Conservation (phyloP, 148 eudicot genomes). For the Rheum nobile region DNA sequence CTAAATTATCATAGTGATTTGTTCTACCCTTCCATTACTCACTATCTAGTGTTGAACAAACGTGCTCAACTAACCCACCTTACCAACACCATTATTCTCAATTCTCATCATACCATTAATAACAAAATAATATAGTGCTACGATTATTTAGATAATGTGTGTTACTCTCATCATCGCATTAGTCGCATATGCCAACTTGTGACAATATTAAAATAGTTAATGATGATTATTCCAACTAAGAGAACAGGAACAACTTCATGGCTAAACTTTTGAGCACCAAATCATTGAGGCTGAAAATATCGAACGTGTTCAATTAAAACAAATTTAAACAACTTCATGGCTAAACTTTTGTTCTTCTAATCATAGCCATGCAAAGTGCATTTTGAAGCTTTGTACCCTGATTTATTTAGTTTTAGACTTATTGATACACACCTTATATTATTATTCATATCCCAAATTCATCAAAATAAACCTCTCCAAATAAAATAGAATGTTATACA, state of each 20-base stretch:
- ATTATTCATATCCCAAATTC: too few species aligned
- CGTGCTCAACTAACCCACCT: slow-evolving; percentile 1
- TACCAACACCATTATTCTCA: background rate
- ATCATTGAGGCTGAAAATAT: too few species aligned
- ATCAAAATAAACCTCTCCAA: too few species aligned
- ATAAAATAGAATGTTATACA: too few species aligned
- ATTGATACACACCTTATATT: too few species aligned
- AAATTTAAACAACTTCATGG: too few species aligned
- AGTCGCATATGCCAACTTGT: background rate
- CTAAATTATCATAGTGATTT: background rate
- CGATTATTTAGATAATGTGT: background rate
- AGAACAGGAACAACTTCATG: background rate
- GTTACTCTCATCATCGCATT: background rate
- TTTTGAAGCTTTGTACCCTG: too few species aligned
- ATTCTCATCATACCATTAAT: background rate
- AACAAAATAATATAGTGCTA: background rate
- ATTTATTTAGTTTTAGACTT: too few species aligned
- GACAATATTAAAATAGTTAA: background rate
- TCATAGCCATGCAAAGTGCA: too few species aligned
- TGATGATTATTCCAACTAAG: background rate
- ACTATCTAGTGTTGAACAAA: background rate
- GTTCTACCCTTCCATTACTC: background rate
- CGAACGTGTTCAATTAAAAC: too few species aligned
- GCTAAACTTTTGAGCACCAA: too few species aligned
- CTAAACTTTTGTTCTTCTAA: too few species aligned